Base-by-base conservation (phyloP, 73 alveolate species). In the Effrenium voratum region DNA sequence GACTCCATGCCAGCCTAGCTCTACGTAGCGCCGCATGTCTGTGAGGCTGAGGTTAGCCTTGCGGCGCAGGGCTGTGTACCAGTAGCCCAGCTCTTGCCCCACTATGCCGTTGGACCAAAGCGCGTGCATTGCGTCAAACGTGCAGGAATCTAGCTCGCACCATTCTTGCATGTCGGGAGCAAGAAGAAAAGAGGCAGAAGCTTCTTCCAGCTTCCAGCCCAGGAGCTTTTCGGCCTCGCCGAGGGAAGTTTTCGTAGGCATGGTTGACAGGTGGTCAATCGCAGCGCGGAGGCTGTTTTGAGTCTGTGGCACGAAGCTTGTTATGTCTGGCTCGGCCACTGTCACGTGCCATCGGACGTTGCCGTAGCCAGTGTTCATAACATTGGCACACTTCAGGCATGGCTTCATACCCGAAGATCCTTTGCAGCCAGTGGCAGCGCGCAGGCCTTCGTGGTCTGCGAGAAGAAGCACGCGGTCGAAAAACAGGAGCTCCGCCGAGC, bases 311-410 rank as follows among this genome's bases (percentile, higher is more conserved):
- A 0, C 28, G n/a, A 73, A 40, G 32, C 41, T n/a, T 46, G 52
- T 36, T n/a, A 36, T 12, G 50, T 73, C 84, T 28, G 50, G 6
- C 6, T 36, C 16, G 28, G 52, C 50, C 2, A n/a, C 22, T 12
- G 26, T 40, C 59, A 28, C 88, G 88, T 6, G 10, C 13, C 68
- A 16, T 1, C 38, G 44, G 4, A 5, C 66, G 40, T 26, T 24
- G 22, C 32, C n/a, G 19, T 28, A 13, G 22, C 66, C 44, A 16
- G 6, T 22, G 44, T 24, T 1, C 43, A 77, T 12, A 3, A 77
- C 88, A 32, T 77, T 77, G 22, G 66, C 36, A 44, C 88, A 77
- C 16, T 77, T 40, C 66, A 44, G 16, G 41, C 88, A 77, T n/a
- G 88, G 88, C 15, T 32, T 19, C 66, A 44, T 19, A 47, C 88